Evolutionary conservation across 148 eudicot genomes (phyloP).

Genomic region (Rhododendron henanense): DNA sequence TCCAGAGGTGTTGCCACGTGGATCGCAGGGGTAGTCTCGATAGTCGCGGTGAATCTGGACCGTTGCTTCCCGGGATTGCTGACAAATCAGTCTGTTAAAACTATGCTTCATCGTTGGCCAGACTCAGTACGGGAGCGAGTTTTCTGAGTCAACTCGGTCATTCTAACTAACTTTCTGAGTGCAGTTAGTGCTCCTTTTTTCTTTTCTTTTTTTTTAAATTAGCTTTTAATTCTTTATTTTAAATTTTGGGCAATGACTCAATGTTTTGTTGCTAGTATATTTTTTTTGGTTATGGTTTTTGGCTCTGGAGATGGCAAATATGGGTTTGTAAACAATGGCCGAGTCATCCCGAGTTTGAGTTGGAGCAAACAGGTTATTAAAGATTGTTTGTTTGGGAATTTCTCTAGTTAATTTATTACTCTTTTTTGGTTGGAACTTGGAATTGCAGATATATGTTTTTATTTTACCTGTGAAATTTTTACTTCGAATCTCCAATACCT

Average conservation of each 20-base stretch:
- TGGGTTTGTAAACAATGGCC: background rate
- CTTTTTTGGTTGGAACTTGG: background rate
- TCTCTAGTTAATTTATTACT: background rate
- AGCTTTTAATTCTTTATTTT: background rate
- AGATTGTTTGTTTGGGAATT: background rate
- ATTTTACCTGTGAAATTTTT: background rate
- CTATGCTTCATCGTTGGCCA: background rate
- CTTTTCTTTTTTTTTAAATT: too few relatives aligned
- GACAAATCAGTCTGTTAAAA: constrained; percentile 15
- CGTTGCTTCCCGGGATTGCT: constrained; percentile 22
- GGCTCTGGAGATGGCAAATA: constrained; percentile 1
- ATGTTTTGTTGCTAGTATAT: background rate
- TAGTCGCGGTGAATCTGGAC: constrained; percentile 17
- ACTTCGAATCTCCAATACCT: too few relatives aligned
- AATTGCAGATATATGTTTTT: background rate
- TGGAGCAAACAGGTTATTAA: background rate
- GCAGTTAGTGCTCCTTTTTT: background rate
- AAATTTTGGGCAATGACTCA: background rate
- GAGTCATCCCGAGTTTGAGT: constrained; percentile 19
- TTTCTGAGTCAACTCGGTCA: constrained; percentile 8
- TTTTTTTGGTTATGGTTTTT: background rate
- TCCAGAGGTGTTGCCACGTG: constrained; percentile 24
- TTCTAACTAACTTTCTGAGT: background rate
- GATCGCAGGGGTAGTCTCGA: constrained; percentile 2
- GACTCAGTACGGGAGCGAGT: background rate